Conservation (phyloP, 352 stramenopile species). For the Globisporangium parvum region DNA sequence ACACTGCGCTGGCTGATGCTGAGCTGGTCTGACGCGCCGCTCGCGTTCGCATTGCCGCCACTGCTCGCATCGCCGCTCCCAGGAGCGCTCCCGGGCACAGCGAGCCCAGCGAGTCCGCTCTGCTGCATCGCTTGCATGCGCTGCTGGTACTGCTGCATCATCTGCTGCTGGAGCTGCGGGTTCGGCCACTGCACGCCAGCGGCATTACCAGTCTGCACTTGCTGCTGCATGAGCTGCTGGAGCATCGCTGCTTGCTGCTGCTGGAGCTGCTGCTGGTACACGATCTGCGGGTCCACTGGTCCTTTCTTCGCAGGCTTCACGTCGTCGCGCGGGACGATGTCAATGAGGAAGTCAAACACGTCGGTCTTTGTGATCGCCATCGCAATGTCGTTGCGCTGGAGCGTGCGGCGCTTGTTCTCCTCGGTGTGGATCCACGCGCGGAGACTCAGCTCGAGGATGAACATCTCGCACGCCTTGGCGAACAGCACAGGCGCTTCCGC, state of each 20-base stretch:
- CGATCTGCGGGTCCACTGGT: constrained; percentile 56
- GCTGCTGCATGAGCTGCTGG: constrained; percentile 81
- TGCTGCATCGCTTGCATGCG: constrained; percentile 67
- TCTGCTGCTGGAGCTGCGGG: constrained; percentile 81
- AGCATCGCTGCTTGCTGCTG: constrained; percentile 86
- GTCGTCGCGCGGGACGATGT: constrained; percentile 87
- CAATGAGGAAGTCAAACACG: constrained; percentile 91
- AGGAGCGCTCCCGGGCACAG: constrained; percentile 1
- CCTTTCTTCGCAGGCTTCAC: constrained; percentile 87
- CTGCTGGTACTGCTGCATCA: constrained; percentile 88
- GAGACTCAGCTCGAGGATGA: constrained; percentile 89
- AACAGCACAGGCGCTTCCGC: constrained; percentile 90
- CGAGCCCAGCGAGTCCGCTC: neutral
- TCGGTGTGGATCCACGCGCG: constrained; percentile 89
- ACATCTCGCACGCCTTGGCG: constrained; percentile 94
- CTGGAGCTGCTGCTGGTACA: constrained; percentile 86
- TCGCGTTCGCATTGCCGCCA: constrained; percentile 19
- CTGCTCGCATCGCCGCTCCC: constrained; percentile 17
- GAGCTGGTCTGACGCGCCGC: constrained; percentile 52
- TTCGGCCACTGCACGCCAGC: constrained; percentile 61
- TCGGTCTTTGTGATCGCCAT: constrained; percentile 90
- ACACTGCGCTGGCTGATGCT: constrained; percentile 71
- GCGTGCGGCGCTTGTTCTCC: constrained; percentile 90
- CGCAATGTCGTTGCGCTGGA: constrained; percentile 89
- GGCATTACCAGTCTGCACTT: constrained; percentile 53